Evolutionary conservation across 2,329 filamentous ascomycete genomes (phyloP), one percentile per base, ranked within the genome.

Genomic region (Gnomoniopsis smithogilvyi): DNA sequence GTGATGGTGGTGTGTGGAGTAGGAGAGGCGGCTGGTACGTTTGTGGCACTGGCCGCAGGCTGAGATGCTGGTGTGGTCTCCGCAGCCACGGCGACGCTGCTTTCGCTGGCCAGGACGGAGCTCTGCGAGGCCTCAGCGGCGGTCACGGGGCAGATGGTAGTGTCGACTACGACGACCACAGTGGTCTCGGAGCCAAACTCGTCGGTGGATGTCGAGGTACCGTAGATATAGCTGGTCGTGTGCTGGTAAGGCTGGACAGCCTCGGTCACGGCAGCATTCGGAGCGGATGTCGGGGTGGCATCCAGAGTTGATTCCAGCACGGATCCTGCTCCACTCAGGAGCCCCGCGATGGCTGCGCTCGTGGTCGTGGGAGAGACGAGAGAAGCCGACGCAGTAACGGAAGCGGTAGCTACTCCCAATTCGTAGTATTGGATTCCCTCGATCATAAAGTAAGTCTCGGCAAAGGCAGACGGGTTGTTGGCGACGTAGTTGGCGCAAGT

Each of bases 391-490:
- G 64, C 48, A 11, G 48, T 26, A 15, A 36, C 51, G 17, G 54
- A 41, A 12, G 60, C 55, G 1, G 60, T 53, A 7, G 54, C 58
- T 21, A 62, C 58, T 30, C 62, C 36, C 65, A 65, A 46, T 52
- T 66, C 58, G 64, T 69, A 74, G 51, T 72, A 65, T 60, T 70
- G 67, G 67, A 74, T 70, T 56, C 65, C 66, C 46, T 64, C 56
- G 77, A 88, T 68, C 72, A 83, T 61, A 76, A 80, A 69, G 70
- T 72, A 69, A 36, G 71, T 68, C n/a, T 78, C 66, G 30, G 62
- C 57, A 54, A 75, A 79, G 36, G 66, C 72, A 1, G 55, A 41
- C 0, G 76, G 73, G 65, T 75, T 67, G 17, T 64, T 64, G 33
- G 67, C 66, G 36, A 80, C 74, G 51, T 73, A 80, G 30, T 69